Evolutionary conservation across 345 rosid species (phyloP).

Genomic region (Bruguiera gymnorhiza): DNA sequence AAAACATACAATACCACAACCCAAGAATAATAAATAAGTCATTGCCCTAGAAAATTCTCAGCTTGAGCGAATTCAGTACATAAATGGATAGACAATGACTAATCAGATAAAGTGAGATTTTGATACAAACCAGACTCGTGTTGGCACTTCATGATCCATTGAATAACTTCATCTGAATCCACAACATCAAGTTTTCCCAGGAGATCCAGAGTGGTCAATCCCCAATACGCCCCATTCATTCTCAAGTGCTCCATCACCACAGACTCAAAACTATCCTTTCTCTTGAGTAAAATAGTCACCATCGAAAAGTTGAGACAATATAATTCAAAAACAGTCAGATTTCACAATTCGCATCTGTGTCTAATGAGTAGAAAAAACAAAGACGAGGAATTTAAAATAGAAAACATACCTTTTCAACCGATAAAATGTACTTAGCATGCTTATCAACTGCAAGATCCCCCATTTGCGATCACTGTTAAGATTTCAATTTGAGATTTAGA

Average conservation of each 20-base stretch:
- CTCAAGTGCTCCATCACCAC: constrained; percentile 91
- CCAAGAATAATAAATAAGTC: no score
- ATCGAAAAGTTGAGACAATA: background rate
- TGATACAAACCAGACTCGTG: constrained; percentile 62
- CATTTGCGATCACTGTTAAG: constrained; percentile 37
- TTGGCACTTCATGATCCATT: constrained; percentile 80
- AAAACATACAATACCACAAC: no score
- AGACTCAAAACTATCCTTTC: constrained; percentile 74
- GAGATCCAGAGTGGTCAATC: constrained; percentile 69
- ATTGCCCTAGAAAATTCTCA: no score
- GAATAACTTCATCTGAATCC: constrained; percentile 54
- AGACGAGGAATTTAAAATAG: background rate
- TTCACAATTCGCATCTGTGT: background rate
- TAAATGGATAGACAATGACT: background rate
- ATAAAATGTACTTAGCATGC: constrained; percentile 61
- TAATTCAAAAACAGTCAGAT: background rate
- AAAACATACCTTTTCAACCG: constrained; percentile 58
- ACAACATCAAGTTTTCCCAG: constrained; percentile 65
- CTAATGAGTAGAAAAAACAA: background rate
- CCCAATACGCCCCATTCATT: constrained; percentile 94
- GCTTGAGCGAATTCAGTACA: no score
- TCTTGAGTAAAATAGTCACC: constrained; percentile 33
- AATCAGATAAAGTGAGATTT: background rate
- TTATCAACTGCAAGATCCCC: constrained; percentile 57
- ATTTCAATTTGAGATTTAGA: background rate